Percentiles rank a stretch among this genome's conserved stretches.
These are phyloP conservation scores for Anethum foeniculum DNA, from an alignment of 140 eudicot genomes.

Conservation along the genomic window DNA sequence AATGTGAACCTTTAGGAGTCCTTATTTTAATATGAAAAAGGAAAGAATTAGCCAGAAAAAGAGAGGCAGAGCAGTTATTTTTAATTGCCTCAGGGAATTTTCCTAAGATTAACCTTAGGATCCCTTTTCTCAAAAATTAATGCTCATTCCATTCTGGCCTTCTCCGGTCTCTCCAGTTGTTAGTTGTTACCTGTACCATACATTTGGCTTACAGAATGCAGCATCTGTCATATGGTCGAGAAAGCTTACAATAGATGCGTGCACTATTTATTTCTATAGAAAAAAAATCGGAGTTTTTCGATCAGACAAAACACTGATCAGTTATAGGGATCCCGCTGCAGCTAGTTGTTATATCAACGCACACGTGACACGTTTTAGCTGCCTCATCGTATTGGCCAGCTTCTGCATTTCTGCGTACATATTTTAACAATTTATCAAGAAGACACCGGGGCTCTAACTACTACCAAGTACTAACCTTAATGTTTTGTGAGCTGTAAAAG, in stretches of 20 bases:
- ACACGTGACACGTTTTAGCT: constrained; percentile 40
- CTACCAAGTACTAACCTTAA: constrained; percentile 49
- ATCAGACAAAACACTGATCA: too few relatives aligned
- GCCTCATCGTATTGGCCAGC: constrained; percentile 77
- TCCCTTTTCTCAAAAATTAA: too few relatives aligned
- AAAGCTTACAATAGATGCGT: neutral
- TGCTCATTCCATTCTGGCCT: too few relatives aligned
- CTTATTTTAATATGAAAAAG: too few relatives aligned
- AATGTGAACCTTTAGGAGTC: too few relatives aligned
- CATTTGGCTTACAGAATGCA: neutral
- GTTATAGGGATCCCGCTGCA: constrained; percentile 46
- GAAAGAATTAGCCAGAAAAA: too few relatives aligned
- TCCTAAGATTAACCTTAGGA: too few relatives aligned
- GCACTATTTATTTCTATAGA: neutral
- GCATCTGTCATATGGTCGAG: neutral
- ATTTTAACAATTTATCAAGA: too few relatives aligned
- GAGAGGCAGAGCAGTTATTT: too few relatives aligned
- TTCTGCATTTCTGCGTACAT: constrained; percentile 41
- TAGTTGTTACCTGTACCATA: neutral
- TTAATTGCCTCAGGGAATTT: too few relatives aligned
- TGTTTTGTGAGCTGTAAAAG: constrained; percentile 61
- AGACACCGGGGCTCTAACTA: constrained; percentile 32
- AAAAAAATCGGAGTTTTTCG: neutral
- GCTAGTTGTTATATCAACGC: constrained; percentile 65
- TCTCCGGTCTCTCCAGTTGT: too few relatives aligned